Conservation (phyloP, 2,329 filamentous ascomycete species). For the Davidsoniella virescens region DNA sequence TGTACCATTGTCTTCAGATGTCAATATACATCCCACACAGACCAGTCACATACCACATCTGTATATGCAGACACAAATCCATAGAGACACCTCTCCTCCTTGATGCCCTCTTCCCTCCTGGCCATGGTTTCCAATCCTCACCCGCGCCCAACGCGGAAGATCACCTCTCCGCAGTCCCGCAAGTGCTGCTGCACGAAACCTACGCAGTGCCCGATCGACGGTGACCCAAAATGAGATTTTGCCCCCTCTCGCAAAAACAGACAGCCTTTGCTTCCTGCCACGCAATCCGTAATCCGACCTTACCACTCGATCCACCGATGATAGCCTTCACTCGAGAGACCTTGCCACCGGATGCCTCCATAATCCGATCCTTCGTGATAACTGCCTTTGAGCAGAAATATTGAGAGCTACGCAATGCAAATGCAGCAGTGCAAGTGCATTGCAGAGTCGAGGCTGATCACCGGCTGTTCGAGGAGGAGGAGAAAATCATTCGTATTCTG, state of each 20-base stretch:
- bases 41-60: background rate
- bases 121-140: background rate
- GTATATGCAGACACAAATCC: background rate
- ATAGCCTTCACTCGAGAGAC: background rate
- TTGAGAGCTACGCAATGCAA: no score
- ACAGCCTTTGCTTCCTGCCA: background rate
- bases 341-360: conserved; percentile 5
- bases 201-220: no score
- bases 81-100: background rate
- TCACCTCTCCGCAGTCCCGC: background rate
- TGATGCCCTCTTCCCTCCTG: background rate
- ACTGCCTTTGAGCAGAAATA: no score
- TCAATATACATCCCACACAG: no score
- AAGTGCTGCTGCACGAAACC: background rate
- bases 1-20: no score
- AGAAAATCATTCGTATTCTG: no score
- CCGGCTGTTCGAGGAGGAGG: no score
- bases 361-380: no score
- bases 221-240: background rate
- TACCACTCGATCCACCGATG: conserved; percentile 1
- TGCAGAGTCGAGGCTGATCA: no score
- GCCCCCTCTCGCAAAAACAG: background rate
- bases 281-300: background rate
- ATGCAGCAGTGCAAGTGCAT: no score
- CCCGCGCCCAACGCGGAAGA: background rate